Percentiles rank a stretch among this genome's conserved stretches.
These are phyloP conservation scores for Neurospora sp. DNA, from an alignment of 495 filamentous ascomycete genomes.

Conservation along the genomic window DNA sequence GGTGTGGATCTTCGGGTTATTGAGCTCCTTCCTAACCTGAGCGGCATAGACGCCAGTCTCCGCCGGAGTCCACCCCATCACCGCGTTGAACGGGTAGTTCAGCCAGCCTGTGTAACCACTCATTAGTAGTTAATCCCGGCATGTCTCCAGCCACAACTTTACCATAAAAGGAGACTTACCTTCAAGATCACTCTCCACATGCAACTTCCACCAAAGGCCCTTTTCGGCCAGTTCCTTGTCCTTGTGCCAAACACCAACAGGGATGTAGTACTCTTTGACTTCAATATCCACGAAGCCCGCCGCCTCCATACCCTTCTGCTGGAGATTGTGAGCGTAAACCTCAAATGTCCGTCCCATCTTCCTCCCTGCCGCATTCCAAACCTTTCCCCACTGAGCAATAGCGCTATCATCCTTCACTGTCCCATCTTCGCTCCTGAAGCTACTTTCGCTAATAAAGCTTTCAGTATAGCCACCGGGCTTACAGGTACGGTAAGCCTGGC, in stretches of 20 bases:
- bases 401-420: not conserved
- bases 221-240: conserved; percentile 37
- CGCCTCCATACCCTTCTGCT: conserved; percentile 24
- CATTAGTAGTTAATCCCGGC: not conserved
- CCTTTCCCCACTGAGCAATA: not conserved
- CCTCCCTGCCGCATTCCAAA: not conserved
- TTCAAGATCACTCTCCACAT: conserved; percentile 21
- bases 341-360: conserved; percentile 4
- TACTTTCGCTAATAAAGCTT: conserved; percentile 11
- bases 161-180: conserved; percentile 12
- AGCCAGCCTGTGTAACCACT: not conserved
- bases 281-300: conserved; percentile 38
- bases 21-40: conserved; percentile 24
- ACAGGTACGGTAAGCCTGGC: conserved; percentile 20
- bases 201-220: conserved; percentile 25
- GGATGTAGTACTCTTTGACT: conserved; percentile 11
- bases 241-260: conserved; percentile 10
- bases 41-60: conserved; percentile 26
- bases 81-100: conserved; percentile 1
- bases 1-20: conserved; percentile 15
- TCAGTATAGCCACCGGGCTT: conserved; percentile 14
- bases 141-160: not conserved
- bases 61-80: conserved; percentile 23
- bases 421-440: no score
- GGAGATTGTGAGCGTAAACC: conserved; percentile 12